Evolutionary conservation across 2,329 filamentous ascomycete genomes (phyloP).

Genomic region (Thelonectria rubi): DNA sequence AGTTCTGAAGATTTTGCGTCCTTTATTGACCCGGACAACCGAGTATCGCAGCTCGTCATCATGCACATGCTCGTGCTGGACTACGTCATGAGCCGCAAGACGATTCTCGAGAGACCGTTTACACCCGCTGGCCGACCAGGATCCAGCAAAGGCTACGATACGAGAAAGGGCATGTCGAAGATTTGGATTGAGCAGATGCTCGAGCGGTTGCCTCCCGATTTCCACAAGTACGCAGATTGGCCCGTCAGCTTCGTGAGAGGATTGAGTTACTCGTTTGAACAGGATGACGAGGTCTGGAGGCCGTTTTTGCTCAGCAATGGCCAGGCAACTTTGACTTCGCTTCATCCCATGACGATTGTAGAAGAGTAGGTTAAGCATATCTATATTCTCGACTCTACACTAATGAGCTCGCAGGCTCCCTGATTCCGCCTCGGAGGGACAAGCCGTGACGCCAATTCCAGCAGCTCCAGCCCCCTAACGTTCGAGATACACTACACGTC

Average conservation of each 20-base stretch:
- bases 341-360: constrained; percentile 7
- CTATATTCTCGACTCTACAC: background rate
- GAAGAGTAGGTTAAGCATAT: constrained; percentile 6
- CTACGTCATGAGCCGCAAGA: constrained; percentile 42
- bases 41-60: constrained; percentile 48
- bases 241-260: constrained; percentile 38
- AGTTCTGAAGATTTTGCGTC: constrained; percentile 44
- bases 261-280: constrained; percentile 36
- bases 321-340: constrained; percentile 15
- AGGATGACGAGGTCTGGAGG: constrained; percentile 36
- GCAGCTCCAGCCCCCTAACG: background rate
- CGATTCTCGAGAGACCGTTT: constrained; percentile 17
- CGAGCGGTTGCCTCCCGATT: constrained; percentile 43
- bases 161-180: constrained; percentile 43
- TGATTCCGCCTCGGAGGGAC: background rate
- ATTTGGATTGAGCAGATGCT: constrained; percentile 52
- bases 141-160: constrained; percentile 28
- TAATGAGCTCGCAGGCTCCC: background rate
- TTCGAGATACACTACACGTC: background rate
- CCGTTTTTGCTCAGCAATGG: constrained; percentile 34
- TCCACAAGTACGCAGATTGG: constrained; percentile 48
- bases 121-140: background rate
- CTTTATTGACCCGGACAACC: constrained; percentile 45
- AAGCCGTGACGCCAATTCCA: background rate
- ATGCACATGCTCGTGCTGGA: constrained; percentile 50